Percentiles rank a stretch among this genome's conserved stretches.
phyloP scores from a whole-genome alignment of 2,329 filamentous ascomycete species.

The Coniosporium tulheliwenetii region DNA sequence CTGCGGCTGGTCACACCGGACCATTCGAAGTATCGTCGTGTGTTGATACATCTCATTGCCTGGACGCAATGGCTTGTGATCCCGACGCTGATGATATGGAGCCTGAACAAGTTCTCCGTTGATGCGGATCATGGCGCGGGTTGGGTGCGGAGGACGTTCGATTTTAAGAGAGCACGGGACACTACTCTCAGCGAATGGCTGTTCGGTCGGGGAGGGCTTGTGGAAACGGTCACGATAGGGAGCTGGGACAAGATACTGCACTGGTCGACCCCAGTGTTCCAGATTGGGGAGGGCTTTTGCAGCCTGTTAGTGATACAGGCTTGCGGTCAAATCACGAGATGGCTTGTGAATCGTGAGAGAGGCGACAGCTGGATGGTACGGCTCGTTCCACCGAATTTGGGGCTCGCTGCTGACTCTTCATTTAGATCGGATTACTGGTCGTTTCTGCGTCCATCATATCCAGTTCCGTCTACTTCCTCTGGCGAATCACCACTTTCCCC shows the following conservation, averaged over 20 bases:
- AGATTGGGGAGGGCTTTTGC: conserved; percentile 91
- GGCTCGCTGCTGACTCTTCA: neutral
- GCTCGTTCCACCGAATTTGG: conserved; percentile 6
- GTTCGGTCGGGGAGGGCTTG: conserved; percentile 69
- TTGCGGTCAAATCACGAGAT: conserved; percentile 82
- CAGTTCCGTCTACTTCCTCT: conserved; percentile 89
- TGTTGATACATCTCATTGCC: conserved; percentile 52
- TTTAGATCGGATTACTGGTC: conserved; percentile 71
- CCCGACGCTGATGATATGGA: conserved; percentile 81
- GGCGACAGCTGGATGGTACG: conserved; percentile 94
- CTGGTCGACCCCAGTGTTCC: conserved; percentile 89
- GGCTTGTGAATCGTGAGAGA: conserved; percentile 82
- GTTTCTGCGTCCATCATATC: conserved; percentile 84
- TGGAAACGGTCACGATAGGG: conserved; percentile 68
- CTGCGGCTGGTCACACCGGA: conserved; percentile 71
- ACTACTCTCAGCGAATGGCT: conserved; percentile 68
- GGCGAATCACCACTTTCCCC: conserved; percentile 86
- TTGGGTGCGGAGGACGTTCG: conserved; percentile 73
- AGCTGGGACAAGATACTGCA: conserved; percentile 77
- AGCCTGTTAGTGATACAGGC: conserved; percentile 91
- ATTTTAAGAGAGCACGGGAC: conserved; percentile 45
- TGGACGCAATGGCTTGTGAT: conserved; percentile 77
- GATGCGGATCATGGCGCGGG: conserved; percentile 55
- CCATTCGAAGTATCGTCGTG: conserved; percentile 57
- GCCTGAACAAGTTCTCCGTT: conserved; percentile 85